Evolutionary conservation across 495 filamentous ascomycete genomes (phyloP).

Genomic region (Terfezia boudieri): DNA sequence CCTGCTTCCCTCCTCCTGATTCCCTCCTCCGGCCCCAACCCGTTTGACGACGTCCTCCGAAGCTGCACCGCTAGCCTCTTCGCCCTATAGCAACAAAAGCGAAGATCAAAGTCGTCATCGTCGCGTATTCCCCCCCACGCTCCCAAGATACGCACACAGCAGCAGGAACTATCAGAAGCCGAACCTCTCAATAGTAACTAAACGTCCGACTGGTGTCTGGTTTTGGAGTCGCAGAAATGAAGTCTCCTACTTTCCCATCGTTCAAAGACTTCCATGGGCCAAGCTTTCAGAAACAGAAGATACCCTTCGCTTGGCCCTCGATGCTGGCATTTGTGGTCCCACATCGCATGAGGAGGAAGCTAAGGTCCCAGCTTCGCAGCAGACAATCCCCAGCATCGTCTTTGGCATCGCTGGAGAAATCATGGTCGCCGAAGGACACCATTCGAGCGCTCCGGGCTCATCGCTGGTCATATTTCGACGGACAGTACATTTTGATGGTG

Average conservation of each 20-base stretch:
- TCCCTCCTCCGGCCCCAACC: too few relatives aligned
- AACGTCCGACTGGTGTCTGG: not conserved
- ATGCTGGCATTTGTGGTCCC: conserved; percentile 8
- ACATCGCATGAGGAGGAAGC: conserved; percentile 19
- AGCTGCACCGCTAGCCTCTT: too few relatives aligned
- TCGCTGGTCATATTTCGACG: conserved; percentile 67
- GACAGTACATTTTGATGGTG: conserved; percentile 57
- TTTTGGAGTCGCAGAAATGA: not conserved
- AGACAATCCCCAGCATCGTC: conserved; percentile 46
- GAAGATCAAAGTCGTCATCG: not conserved
- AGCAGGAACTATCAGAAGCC: not conserved
- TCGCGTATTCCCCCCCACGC: not conserved
- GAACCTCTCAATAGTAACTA: too few relatives aligned
- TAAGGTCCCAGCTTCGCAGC: conserved; percentile 52
- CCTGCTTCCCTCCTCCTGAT: too few relatives aligned
- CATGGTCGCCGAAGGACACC: conserved; percentile 52
- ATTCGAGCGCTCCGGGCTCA: conserved; percentile 47
- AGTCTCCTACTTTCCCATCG: not conserved
- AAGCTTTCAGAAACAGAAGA: not conserved
- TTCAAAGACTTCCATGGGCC: not conserved
- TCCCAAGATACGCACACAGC: not conserved
- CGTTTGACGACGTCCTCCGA: too few relatives aligned
- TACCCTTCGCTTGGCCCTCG: conserved; percentile 13
- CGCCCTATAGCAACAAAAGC: not conserved
- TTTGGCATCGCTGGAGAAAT: conserved; percentile 58